Evolutionary conservation across 805 yeast species (phyloP), one percentile per base, ranked within the genome.

Genomic region (Blastobotrys terrestris): DNA sequence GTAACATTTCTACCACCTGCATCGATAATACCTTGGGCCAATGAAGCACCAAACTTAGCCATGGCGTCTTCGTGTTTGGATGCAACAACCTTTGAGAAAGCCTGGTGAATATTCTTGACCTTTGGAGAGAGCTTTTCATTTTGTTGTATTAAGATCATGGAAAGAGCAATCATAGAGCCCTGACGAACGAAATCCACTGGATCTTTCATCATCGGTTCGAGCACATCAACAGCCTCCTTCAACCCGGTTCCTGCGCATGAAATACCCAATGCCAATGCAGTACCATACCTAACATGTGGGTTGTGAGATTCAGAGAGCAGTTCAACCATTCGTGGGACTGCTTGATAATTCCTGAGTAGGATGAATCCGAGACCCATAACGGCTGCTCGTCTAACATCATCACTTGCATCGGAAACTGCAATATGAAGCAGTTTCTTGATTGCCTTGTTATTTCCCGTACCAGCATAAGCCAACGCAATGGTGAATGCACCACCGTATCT

Each of bases 1-100:
- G 98, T 90, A n/a, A 87, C 95, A 63, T 94, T 94, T 67, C 98
- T 83, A 11, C 99, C 99, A 71, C 99, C 97, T 8, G 98, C 99
- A 72, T 94, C 97, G 67, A 94, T 84, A 58, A 94, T 92, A 69
- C 99, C 99, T 73, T 92, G 97, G 13, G 96, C 92, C 48, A 94
- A 73, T 15, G 97, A 88, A 31, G 98, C 97, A 67, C 99, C 99
- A 71, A 92, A 94, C 72, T 90, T 91, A 41, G 98, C 97, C 70
- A 94, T 79, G 2, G 96, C 96, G 71, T 92, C 99, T 70, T 92
- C 97, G 62, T 88, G 95, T 70, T 92, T 94, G 63, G 85, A 87
- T 21, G 84, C 74, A 53, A 92, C 79, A n/a, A 87, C 84, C 53
- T 79, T 81, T 47, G 90, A 84, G 58, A 85, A 81, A 47, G 78